Evolutionary conservation across 768 basidiomycete species (phyloP).

Genomic region (Suillus bovinus): DNA sequence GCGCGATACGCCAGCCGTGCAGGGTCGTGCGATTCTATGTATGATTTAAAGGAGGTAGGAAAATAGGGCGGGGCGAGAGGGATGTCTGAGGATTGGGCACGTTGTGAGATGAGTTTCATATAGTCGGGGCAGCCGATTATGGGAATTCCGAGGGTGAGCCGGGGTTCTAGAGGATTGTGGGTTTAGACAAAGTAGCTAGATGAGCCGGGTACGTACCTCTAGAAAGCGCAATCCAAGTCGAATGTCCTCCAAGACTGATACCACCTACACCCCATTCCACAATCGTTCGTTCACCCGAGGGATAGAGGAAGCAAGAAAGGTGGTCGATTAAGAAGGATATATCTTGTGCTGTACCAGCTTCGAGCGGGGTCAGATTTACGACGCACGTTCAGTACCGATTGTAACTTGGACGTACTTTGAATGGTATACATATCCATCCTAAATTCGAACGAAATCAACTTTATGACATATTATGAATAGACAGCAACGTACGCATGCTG

Average conservation of each 20-base stretch:
- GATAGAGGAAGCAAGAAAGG: conserved; percentile 73
- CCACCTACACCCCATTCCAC: conserved; percentile 73
- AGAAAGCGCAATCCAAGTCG: conserved; percentile 70
- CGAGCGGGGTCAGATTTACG: background rate
- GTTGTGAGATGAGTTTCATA: conserved; percentile 50
- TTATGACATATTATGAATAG: background rate
- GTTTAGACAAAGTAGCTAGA: background rate
- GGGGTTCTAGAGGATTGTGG: conserved; percentile 37
- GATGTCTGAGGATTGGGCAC: conserved; percentile 49
- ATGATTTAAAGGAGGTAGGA: conserved; percentile 50
- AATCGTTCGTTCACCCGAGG: conserved; percentile 58
- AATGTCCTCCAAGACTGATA: conserved; percentile 82
- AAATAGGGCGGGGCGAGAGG: conserved; percentile 52
- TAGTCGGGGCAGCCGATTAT: conserved; percentile 78
- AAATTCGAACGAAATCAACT: too few relatives aligned
- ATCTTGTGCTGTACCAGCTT: conserved; percentile 68
- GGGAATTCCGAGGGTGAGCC: conserved; percentile 46
- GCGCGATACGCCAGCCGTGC: conserved; percentile 42
- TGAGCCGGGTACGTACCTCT: conserved; percentile 34
- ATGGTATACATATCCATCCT: conserved; percentile 25
- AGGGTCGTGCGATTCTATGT: conserved; percentile 51
- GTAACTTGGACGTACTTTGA: conserved; percentile 24
- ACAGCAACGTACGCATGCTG: conserved; percentile 29
- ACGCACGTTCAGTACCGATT: background rate
- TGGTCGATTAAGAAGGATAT: conserved; percentile 83